Conservation (phyloP, 1,139 yeast species). For the Blastobotrys elegans region DNA sequence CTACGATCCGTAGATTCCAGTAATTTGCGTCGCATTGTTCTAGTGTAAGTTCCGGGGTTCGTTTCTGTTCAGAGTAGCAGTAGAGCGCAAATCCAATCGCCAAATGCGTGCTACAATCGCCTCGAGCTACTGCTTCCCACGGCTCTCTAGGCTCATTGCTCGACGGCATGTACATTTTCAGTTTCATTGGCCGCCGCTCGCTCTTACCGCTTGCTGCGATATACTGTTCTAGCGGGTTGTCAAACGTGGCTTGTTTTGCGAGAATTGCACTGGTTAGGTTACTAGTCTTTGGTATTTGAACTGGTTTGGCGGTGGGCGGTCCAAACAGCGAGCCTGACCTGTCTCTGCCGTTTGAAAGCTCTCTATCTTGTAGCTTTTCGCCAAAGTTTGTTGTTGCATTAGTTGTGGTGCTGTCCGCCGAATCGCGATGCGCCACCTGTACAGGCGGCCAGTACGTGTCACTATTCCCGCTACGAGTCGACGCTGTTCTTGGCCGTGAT, state of each 20-base stretch:
- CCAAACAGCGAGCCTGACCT: conserved; percentile 7
- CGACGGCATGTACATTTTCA: conserved; percentile 39
- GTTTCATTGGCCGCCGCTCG: conserved; percentile 32
- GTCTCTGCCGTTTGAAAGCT: neutral
- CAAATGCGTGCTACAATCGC: conserved; percentile 37
- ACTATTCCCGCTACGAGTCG: conserved; percentile 11
- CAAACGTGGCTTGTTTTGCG: conserved; percentile 29
- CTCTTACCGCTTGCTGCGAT: conserved; percentile 38
- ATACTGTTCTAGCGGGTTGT: conserved; percentile 40
- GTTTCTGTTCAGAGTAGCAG: conserved; percentile 29
- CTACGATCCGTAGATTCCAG: conserved; percentile 42
- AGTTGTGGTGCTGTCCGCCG: conserved; percentile 5
- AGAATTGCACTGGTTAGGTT: conserved; percentile 30
- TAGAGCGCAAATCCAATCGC: conserved; percentile 42
- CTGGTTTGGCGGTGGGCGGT: conserved; percentile 1
- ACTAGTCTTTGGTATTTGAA: conserved; percentile 15
- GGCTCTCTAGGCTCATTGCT: conserved; percentile 32
- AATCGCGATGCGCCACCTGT: conserved; percentile 6
- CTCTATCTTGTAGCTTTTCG: neutral
- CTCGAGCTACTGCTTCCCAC: conserved; percentile 36
- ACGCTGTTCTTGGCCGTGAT: conserved; percentile 13
- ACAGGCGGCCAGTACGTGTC: conserved; percentile 12
- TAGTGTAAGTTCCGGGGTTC: conserved; percentile 31
- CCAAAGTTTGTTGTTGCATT: neutral
- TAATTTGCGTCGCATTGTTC: conserved; percentile 36